Evolutionary conservation across 495 filamentous ascomycete species (phyloP), one percentile per base, ranked within the genome.

Genomic region (Trichoderma reesei): DNA sequence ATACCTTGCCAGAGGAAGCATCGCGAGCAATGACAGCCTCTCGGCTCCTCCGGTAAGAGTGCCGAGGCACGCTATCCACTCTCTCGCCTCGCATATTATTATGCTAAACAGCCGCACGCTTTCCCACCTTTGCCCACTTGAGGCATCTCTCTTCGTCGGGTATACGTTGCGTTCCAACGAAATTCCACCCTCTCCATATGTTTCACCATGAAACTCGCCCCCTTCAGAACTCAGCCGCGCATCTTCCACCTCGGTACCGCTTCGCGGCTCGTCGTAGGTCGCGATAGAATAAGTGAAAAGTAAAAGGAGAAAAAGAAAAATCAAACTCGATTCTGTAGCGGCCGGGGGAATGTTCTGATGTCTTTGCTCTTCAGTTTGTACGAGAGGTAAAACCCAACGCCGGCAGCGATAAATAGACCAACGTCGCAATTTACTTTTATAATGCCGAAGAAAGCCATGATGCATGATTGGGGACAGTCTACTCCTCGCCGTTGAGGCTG

Each of bases 271-370:
- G 31, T 34, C 31, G 51, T 56, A 56, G 51, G 67, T 69, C 66
- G 68, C 66, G 67, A 67, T 67, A 67, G 66, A 48, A 26, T 48
- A 48, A 48, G 18, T 26, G 20, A 3, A 48, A 67, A 51, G 51
- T 41, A 70, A 65, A 65, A 62, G 68, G 56, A 64, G 41, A 60
- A 41, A 41, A 63, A 61, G 51, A 26, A 63, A 61, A 41, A 41
- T 61, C 39, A 38, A 61, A 39, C 59, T 61, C 59, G 59, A 41
- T 61, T 59, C 67, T 54, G 65, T 63, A 68, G 54, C 68, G 72
- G 65, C 67, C 69, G 65, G 72, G 72, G 72, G 72, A 72, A 74
- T 75, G 73, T 73, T 71, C 69, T 72, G 66, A 72, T 67, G 10
- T 61, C 36, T 61, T 38, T 56, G 31, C 20, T 72, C 64, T 72